Conservation (phyloP, 352 stramenopile species). For the Thalassiosira exigua region DNA sequence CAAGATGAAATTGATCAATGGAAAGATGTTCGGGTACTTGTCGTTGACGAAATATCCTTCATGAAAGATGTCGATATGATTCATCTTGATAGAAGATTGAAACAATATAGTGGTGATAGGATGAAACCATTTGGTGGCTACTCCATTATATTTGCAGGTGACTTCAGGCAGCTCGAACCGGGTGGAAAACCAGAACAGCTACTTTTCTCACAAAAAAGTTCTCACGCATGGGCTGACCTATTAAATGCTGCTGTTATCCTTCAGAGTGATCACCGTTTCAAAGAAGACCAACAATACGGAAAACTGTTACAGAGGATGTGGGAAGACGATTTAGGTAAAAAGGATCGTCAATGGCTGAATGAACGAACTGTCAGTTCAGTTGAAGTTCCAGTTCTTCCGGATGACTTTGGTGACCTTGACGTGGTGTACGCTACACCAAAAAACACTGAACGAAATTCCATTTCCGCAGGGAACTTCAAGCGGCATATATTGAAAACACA, state of each 20-base stretch:
- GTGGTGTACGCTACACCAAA: conserved; percentile 11
- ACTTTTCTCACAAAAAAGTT: not conserved
- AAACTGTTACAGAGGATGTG: conserved; percentile 23
- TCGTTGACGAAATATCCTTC: conserved; percentile 18
- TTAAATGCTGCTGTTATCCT: conserved; percentile 7
- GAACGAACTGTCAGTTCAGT: conserved; percentile 11
- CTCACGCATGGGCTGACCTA: not conserved
- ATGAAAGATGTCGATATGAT: not conserved
- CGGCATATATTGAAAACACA: conserved; percentile 10
- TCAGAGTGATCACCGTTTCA: conserved; percentile 8
- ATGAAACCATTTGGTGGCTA: conserved; percentile 9
- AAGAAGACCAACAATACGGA: conserved; percentile 3
- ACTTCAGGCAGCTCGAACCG: conserved; percentile 9
- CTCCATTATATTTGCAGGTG: conserved; percentile 18
- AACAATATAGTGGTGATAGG: not conserved
- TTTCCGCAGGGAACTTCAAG: conserved; percentile 12
- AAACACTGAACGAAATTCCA: conserved; percentile 29
- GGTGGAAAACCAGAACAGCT: not conserved
- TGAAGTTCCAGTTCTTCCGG: not conserved
- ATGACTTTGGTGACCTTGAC: not conserved
- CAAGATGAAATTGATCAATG: not conserved
- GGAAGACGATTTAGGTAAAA: conserved; percentile 2
- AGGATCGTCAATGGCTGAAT: conserved; percentile 18
- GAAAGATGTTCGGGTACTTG: conserved; percentile 4
- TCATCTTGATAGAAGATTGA: not conserved